Base-by-base conservation (phyloP, 2,329 filamentous ascomycete species). In the Microdochium trichocladiopsis region DNA sequence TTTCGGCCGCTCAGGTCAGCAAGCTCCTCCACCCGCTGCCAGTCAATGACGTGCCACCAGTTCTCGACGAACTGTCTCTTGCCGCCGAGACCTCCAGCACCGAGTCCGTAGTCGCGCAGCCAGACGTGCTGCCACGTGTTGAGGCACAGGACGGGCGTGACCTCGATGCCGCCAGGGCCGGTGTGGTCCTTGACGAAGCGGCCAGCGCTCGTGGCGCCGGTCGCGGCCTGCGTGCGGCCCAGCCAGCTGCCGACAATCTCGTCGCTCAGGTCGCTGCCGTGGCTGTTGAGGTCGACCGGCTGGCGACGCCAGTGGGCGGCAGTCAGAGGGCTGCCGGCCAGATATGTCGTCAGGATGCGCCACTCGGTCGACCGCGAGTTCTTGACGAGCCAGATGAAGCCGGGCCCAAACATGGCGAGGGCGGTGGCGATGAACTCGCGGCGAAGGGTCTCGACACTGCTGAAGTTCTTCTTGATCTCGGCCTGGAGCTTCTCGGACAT, bases 121-220 rank as follows among this genome's bases (percentile, higher is more conserved):
- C 88, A 99, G 9, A 87, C 86, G 71, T 97, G 94, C 75, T 97
- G 87, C 94, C 94, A 99, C 4, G 91, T 96, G 72, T 91, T 97
- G 54, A 97, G 80, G 67, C 93, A 96, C 61, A 99, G 74, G 55
- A 97, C 76, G 12, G 93, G 92, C 52, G 83, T 76, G 31, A 92
- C 69, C 49, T 87, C 79, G 57, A 83, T 78, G 53, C 85, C 86
- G 37, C 87, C 87, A 2, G 87, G 84, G 4, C 83, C 78, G 54
- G 67, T 69, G 6, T 16, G 6, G 14, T 64, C 58, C 55, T 60
- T 64, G 48, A 67, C 49, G 51, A 58, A 60, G 23, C 47, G 58
- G 24, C 55, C 54, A 41, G 62, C 59, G 45, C 57, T 61, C 31
- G 49, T 47, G 47, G 56, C 60, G 49, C 63, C 61, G 37, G 56